Conservation (phyloP, 2,329 filamentous ascomycete species). For the Endoconidiophora laricicola region DNA sequence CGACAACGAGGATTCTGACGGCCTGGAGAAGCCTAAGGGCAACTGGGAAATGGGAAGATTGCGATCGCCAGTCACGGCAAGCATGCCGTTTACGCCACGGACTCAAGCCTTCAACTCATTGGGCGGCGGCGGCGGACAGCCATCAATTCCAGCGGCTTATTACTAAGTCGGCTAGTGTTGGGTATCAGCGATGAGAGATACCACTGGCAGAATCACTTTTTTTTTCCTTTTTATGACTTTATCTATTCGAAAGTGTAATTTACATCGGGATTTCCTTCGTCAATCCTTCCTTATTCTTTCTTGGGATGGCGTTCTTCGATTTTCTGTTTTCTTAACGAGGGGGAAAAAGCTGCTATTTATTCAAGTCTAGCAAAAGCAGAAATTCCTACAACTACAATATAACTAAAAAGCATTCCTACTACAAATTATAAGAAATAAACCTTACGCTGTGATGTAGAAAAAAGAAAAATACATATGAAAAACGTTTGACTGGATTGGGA, state of each 20-base stretch:
- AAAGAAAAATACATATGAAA: too few species aligned
- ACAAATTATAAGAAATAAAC: too few species aligned
- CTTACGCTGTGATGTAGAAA: too few species aligned
- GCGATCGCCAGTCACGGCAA: conserved; percentile 14
- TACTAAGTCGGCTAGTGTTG: conserved; percentile 28
- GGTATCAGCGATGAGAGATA: conserved; percentile 10
- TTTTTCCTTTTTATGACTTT: conserved; percentile 2
- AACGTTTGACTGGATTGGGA: too few species aligned
- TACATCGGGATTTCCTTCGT: not conserved
- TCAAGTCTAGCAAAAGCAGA: too few species aligned
- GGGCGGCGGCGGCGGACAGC: conserved; percentile 22
- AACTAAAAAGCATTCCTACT: too few species aligned
- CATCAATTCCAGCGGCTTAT: conserved; percentile 19
- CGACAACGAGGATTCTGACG: conserved; percentile 27
- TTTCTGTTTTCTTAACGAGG: not conserved
- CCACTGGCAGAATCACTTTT: not conserved
- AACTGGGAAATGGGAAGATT: conserved; percentile 44
- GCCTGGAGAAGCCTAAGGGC: conserved; percentile 15
- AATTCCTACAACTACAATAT: too few species aligned
- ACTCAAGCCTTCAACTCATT: conserved; percentile 51
- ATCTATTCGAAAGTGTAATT: not conserved
- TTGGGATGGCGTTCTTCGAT: not conserved
- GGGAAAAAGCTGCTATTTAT: too few species aligned
- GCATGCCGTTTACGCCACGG: conserved; percentile 42
- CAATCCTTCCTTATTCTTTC: not conserved